Percentiles rank a stretch among this genome's conserved stretches.
Evolutionary conservation across 371 early-diverging fungal species (phyloP).

Genomic region (Rhizomucor miehei): DNA sequence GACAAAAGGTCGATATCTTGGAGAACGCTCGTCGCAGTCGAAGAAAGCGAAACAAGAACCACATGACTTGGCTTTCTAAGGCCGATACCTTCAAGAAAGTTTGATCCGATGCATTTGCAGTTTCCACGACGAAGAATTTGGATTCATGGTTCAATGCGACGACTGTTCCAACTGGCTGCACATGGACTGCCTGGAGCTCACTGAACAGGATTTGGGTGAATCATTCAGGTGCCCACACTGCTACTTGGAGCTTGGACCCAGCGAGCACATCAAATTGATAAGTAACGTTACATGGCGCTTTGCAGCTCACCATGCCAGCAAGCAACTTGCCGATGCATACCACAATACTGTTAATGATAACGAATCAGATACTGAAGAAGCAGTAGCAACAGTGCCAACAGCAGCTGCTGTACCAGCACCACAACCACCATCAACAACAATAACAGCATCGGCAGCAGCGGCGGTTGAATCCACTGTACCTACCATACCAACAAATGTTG

Average conservation of each 20-base stretch:
- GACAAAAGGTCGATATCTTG: no score
- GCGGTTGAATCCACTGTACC: no score
- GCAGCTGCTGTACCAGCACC: no score
- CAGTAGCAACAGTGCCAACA: no score
- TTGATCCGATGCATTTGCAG: conserved; percentile 48
- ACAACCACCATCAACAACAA: no score
- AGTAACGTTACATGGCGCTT: conserved; percentile 33
- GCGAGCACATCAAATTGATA: conserved; percentile 9
- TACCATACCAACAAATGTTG: no score
- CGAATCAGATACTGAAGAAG: conserved; percentile 17
- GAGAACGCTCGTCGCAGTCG: no score
- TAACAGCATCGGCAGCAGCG: no score
- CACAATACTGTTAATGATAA: not conserved
- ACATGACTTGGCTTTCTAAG: no score
- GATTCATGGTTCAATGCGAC: conserved; percentile 60
- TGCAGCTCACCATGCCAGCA: conserved; percentile 32
- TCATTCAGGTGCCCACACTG: conserved; percentile 55
- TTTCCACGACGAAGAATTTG: conserved; percentile 46
- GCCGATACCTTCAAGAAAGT: conserved; percentile 12
- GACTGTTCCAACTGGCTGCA: conserved; percentile 55
- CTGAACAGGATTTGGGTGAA: conserved; percentile 37
- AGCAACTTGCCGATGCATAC: conserved; percentile 21
- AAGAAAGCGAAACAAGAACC: no score
- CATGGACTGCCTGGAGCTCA: conserved; percentile 48
- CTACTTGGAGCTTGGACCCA: conserved; percentile 18